Conservation (phyloP, 441 rosid species). For the Gossypium gossypioides region DNA sequence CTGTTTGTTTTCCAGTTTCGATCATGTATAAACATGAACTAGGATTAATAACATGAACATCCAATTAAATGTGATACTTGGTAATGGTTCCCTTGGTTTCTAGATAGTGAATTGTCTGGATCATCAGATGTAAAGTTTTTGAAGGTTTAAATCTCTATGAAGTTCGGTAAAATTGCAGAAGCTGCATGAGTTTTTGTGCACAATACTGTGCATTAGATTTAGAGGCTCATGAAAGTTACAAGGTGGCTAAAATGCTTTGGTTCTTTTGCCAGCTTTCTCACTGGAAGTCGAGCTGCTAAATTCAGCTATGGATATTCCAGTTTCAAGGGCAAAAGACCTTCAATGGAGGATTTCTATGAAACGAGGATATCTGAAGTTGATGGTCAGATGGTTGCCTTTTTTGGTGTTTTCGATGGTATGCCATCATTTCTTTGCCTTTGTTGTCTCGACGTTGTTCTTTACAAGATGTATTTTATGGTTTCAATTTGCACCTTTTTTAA, state of each 20-base stretch:
- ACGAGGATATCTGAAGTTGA: constrained; percentile 64
- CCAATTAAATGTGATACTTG: background rate
- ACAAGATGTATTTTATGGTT: background rate
- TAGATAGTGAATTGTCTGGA: background rate
- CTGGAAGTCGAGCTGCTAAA: constrained; percentile 36
- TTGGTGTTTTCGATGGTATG: constrained; percentile 82
- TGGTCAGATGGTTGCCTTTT: constrained; percentile 85
- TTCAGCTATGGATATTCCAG: constrained; percentile 77
- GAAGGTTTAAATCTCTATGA: background rate
- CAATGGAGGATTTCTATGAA: constrained; percentile 82
- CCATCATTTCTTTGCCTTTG: background rate
- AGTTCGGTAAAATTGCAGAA: background rate
- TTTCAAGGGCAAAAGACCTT: constrained; percentile 66
- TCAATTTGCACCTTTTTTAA: background rate
- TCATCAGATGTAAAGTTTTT: background rate
- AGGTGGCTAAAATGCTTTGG: background rate
- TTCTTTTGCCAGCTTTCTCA: constrained; percentile 34
- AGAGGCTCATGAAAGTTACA: background rate
- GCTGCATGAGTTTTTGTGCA: background rate
- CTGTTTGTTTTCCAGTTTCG: background rate
- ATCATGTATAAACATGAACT: too few species aligned
- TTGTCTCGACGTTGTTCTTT: constrained; percentile 5
- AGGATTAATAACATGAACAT: background rate
- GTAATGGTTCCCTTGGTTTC: background rate
- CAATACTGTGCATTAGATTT: background rate